Evolutionary conservation across 2,329 filamentous ascomycete genomes (phyloP), one percentile per base, ranked within the genome.

Genomic region (Exophiala sideris): DNA sequence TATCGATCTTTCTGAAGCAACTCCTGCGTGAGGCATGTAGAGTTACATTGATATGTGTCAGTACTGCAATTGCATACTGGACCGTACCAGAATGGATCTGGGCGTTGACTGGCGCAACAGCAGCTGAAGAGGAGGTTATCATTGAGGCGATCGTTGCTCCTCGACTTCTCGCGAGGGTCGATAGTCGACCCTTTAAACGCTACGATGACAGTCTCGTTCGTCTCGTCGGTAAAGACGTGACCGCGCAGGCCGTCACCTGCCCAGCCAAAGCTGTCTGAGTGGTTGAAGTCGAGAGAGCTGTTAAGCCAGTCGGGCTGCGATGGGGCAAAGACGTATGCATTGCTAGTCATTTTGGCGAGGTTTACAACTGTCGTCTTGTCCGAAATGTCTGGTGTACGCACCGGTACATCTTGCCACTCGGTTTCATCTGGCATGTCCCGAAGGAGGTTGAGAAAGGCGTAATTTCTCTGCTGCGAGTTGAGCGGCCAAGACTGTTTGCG

Each of bases 81-180:
- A 14, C 52, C 36, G 24, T 60, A 62, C 45, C 45, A 44, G 42
- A 52, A 61, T 18, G 56, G 58, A 33, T 60, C 50, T 10, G 52
- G 57, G 8, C 54, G 47, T 39, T 62, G 60, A 1, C 50, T 47
- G 11, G 50, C 57, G 50, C 58, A 63, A 50, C 60, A 62, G 39
- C 59, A 62, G 38, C 59, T 59, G 52, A 61, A 62, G n/a, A 63
- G 52, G 5, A 49, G 48, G 33, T 62, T 61, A 42, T 62, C 61
- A 46, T 62, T 63, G 9, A 61, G 39, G 2, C 51, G 32, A 45
- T 62, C 59, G 20, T 51, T 50, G 14, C 35, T 48, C 9, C 32
- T 50, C 36, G 40, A 48, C 24, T 51, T 51, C 12, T 60, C 48
- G 3, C 50, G 34, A 4, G 59, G 59, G 36, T 58, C 56, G 24